Evolutionary conservation across 2,329 filamentous ascomycete species (phyloP), one percentile per base, ranked within the genome.

Genomic region (Plenodomus biglobosus): DNA sequence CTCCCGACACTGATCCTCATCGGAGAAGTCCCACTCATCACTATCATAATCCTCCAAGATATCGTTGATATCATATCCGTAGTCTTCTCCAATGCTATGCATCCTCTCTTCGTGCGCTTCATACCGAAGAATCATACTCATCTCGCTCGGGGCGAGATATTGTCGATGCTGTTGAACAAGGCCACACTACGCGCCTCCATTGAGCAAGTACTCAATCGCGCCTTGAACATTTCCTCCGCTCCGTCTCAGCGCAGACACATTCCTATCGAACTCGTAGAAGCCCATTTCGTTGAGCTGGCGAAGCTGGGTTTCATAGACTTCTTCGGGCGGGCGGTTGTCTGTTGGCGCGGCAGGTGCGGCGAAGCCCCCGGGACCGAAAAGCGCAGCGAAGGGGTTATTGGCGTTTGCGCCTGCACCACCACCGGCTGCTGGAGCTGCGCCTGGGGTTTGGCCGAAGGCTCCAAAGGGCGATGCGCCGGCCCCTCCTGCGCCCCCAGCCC

Each of bases 201-300:
- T 58, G 16, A 80, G 62, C 46, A 95, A 74, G 64, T 89, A 84
- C 74, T 94, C 88, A 44, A 95, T 83, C 4, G 90, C 94, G 10
- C 92, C 94, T 70, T 97, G 91, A 35, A 97, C 94, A 69, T 89
- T 96, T 10, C 94, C 94, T 8, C 94, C 94, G 51, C 89, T 90
- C 64, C 92, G 83, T 71, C 92, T 82, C 65, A 99, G 76, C 4
- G 94, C 94, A 46, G 88, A 85, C 24, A 99, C 84, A 62, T 99
- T 99, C 60, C 88, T 79, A 43, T 99, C 92, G 66, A 97, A 99
- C 68, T 99, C 92, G 69, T 85, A 96, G 75, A 99, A 99, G 2
- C 94, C 94, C 94, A 99, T 99, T 58, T 97, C 94, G 71, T 99
- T 99, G 54, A 99, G 76, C 75, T 97, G 91, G 51, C 90, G 81